A percentile compares a stretch with the other conserved stretches of the same genome.
Conservation (phyloP, 2,329 filamentous ascomycete genomes). For the Fusarium sp. region DNA sequence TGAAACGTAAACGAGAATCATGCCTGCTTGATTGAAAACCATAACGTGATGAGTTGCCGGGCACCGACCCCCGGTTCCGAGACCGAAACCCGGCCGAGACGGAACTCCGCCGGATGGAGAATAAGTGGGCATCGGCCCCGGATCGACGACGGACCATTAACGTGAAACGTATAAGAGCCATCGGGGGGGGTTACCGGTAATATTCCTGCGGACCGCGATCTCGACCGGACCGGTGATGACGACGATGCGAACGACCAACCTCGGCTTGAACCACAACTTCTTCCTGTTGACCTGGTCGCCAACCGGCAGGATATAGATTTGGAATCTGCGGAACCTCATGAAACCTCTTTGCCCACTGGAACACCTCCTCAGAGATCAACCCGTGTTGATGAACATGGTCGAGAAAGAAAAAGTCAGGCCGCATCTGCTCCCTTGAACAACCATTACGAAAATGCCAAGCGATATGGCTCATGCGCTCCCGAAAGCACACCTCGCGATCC, state of each 20-base stretch:
- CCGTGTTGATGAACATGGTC: constrained; percentile 49
- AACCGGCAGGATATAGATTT: constrained; percentile 31
- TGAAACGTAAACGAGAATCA: neutral
- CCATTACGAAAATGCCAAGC: constrained; percentile 55
- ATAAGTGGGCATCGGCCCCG: constrained; percentile 1
- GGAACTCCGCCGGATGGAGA: neutral
- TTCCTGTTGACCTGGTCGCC: neutral
- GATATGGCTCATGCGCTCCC: constrained; percentile 63
- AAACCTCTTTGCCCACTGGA: constrained; percentile 28
- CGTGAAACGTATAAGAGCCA: neutral
- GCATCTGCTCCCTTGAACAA: constrained; percentile 36
- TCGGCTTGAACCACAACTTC: constrained; percentile 6
- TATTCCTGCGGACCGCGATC: constrained; percentile 8
- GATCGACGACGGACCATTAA: neutral
- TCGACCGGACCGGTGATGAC: neutral
- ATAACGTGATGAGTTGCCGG: neutral
- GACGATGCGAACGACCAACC: constrained; percentile 7
- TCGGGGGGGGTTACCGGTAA: neutral
- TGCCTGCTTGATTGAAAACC: neutral
- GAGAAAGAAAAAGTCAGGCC: constrained; percentile 57
- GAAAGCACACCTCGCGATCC: constrained; percentile 46
- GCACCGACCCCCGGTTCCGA: neutral
- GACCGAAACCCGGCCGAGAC: neutral
- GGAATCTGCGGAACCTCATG: constrained; percentile 37
- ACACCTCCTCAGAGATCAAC: constrained; percentile 46